Conservation (phyloP, 2,329 filamentous ascomycete genomes). For the Pseudogymnoascus pannorum region DNA sequence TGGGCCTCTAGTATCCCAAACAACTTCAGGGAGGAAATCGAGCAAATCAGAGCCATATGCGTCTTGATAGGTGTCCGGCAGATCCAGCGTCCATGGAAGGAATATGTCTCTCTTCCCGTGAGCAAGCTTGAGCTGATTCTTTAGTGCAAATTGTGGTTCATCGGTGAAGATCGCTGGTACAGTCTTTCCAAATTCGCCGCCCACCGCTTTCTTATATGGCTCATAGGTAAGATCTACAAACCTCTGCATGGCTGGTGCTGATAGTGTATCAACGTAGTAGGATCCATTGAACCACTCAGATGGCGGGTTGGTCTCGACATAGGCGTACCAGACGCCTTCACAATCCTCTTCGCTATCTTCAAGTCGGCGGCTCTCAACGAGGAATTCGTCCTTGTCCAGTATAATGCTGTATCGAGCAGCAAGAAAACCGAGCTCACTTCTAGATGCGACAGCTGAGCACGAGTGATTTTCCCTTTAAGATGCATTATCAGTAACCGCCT, state of each 20-base stretch:
- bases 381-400: slow-evolving; percentile 22
- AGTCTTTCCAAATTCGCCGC: slow-evolving; percentile 25
- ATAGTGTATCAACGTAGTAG: slow-evolving; percentile 29
- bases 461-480: slow-evolving; percentile 1
- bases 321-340: slow-evolving; percentile 28
- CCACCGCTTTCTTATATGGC: slow-evolving; percentile 25
- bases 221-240: slow-evolving; percentile 29
- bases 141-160: slow-evolving; percentile 29
- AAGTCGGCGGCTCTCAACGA: slow-evolving; percentile 20
- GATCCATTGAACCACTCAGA: slow-evolving; percentile 29
- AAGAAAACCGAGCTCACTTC: slow-evolving; percentile 24
- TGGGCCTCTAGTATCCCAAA: slow-evolving; percentile 27
- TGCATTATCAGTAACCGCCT: neutral
- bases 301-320: slow-evolving; percentile 26
- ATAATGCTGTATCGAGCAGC: slow-evolving; percentile 23
- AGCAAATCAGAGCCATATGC: slow-evolving; percentile 23
- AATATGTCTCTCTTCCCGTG: slow-evolving; percentile 23
- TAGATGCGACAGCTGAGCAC: slow-evolving; percentile 13
- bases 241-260: slow-evolving; percentile 21
- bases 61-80: slow-evolving; percentile 23
- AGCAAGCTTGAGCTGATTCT: slow-evolving; percentile 25
- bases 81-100: slow-evolving; percentile 27
- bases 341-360: slow-evolving; percentile 18
- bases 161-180: slow-evolving; percentile 30
- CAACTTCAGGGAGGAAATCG: slow-evolving; percentile 23